These are phyloP conservation scores for Lepiota brunneoincarnata DNA, from an alignment of 768 basidiomycete species.

Conservation along the genomic window DNA sequence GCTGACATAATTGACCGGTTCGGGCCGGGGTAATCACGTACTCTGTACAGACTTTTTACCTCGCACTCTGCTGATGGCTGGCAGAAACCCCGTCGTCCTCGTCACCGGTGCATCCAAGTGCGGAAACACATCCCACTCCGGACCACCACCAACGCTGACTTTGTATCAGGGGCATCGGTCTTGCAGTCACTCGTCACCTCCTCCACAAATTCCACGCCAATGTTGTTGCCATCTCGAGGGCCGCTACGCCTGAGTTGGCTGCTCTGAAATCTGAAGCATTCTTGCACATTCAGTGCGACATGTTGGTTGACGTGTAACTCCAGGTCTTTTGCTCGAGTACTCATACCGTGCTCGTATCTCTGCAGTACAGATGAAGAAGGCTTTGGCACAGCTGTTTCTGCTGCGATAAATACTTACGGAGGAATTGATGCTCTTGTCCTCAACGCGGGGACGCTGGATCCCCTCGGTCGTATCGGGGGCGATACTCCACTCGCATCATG, in stretches of 20 bases:
- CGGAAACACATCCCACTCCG: slow-evolving; percentile 8
- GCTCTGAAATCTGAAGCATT: slow-evolving; percentile 48
- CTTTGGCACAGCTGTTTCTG: slow-evolving; percentile 52
- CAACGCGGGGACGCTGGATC: slow-evolving; percentile 80
- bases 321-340: slow-evolving; percentile 11
- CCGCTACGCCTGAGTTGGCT: slow-evolving; percentile 59
- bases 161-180: slow-evolving; percentile 61
- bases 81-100: slow-evolving; percentile 56
- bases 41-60: background rate
- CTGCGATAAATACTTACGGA: slow-evolving; percentile 51
- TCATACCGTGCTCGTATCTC: slow-evolving; percentile 4
- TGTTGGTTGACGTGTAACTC: slow-evolving; percentile 47
- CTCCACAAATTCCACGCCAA: slow-evolving; percentile 58
- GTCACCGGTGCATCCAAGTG: slow-evolving; percentile 88
- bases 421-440: slow-evolving; percentile 76
- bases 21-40: slow-evolving; percentile 9
- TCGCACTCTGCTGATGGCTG: slow-evolving; percentile 17
- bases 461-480: slow-evolving; percentile 58
- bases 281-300: slow-evolving; percentile 63
- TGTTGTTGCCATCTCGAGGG: slow-evolving; percentile 77
- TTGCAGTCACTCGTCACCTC: slow-evolving; percentile 70
- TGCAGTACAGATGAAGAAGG: slow-evolving; percentile 58
- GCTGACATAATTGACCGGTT: background rate
- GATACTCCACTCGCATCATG: slow-evolving; percentile 52
- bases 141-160: slow-evolving; percentile 7